phyloP scores from a whole-genome alignment of 192 early-diverging fungal species.

The Phycomyces blakesleeanus region DNA sequence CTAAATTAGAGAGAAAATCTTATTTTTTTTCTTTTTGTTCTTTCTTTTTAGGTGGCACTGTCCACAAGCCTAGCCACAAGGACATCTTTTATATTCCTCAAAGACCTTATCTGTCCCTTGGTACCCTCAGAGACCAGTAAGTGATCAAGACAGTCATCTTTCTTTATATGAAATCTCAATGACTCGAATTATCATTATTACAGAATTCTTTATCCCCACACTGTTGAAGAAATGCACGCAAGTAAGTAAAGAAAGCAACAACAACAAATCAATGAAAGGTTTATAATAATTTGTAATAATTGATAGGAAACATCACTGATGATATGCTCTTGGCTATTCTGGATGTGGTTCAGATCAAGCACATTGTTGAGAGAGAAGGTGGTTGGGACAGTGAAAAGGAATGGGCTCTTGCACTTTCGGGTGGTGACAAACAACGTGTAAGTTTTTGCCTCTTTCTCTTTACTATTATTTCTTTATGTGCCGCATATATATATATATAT shows the following conservation, averaged over 20 bases:
- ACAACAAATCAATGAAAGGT: too few relatives aligned
- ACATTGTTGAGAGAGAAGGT: constrained; percentile 86
- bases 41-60: constrained; percentile 50
- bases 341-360: constrained; percentile 75
- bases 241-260: too few relatives aligned
- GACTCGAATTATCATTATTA: not conserved
- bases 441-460: constrained; percentile 8
- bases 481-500: too few relatives aligned
- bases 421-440: constrained; percentile 91
- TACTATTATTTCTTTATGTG: constrained; percentile 3
- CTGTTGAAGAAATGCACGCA: constrained; percentile 69
- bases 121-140: constrained; percentile 91
- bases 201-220: constrained; percentile 92
- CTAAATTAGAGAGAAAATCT: too few relatives aligned
- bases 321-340: constrained; percentile 75
- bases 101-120: constrained; percentile 92
- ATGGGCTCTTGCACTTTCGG: constrained; percentile 92
- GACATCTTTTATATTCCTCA: constrained; percentile 99
- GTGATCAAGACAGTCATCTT: too few relatives aligned
- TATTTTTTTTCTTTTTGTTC: not conserved
- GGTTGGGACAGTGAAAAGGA: constrained; percentile 84
- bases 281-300: too few relatives aligned
- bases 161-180: too few relatives aligned
- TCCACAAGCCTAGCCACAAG: constrained; percentile 70
- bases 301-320: constrained; percentile 63